These are phyloP conservation scores for Dendrobium chrysotoxum DNA, from an alignment of 106 monocot species.

Conservation along the genomic window DNA sequence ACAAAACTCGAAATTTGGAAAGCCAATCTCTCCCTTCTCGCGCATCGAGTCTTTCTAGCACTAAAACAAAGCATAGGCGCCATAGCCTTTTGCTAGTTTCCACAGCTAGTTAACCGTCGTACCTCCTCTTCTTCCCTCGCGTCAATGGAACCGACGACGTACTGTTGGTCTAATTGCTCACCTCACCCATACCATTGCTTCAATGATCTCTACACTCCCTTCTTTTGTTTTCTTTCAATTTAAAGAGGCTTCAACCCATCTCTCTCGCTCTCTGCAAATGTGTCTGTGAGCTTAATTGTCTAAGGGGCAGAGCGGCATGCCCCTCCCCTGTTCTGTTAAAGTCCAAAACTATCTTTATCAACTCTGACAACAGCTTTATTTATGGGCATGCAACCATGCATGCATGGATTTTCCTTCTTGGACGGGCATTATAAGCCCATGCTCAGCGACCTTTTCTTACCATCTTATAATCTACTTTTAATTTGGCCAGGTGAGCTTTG, in stretches of 20 bases:
- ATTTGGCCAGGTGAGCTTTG: constrained; percentile 1
- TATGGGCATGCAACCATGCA: constrained; percentile 1
- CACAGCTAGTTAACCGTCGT: neutral
- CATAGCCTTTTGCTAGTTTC: neutral
- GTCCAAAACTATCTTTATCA: neutral
- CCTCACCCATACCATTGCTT: too few species aligned
- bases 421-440: neutral
- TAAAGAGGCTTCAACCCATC: neutral
- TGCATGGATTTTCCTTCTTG: neutral
- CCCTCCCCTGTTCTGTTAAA: neutral
- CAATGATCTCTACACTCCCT: neutral
- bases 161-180: neutral
- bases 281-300: neutral
- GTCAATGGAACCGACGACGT: too few species aligned
- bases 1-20: neutral
- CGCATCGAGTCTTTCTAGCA: neutral
- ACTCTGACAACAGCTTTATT: constrained; percentile 2
- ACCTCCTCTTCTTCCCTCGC: neutral
- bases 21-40: neutral
- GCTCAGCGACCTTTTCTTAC: neutral
- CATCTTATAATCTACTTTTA: neutral
- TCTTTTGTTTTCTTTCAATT: neutral
- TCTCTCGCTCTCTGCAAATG: neutral
- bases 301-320: neutral
- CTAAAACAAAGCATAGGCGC: neutral